Base-by-base conservation (phyloP, 148 eudicot species). In the Chenopodium formosanum region DNA sequence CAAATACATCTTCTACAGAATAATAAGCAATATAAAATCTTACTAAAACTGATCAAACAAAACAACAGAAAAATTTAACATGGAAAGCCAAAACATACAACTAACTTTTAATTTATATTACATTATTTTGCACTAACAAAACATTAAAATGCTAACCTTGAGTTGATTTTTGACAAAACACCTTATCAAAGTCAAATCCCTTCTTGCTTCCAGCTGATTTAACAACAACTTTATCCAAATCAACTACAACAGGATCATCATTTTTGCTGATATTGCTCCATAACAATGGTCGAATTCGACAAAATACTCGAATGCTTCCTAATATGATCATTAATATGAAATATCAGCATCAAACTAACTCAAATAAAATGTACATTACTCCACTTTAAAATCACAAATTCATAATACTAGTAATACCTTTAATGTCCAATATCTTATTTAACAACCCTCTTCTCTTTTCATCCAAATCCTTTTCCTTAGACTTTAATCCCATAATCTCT, bases 291-390 rank as follows among this genome's bases (percentile, higher is more conserved):
- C 90, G 71, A 76, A 92, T 84, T 73, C 93, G 92, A 86, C 91
- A 92, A 78, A 90, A 88, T 29, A 90, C 93, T 85, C 95, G 82
- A 78, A 92, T 87, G 86, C 92, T 85, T 34, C 95, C 95, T 92
- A 81, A 58, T n/a, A 80, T 71, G 58, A 70, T 32, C 34, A 27
- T 10, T 65, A 70, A 70, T 44, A 70, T 65, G 62, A 32, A 19
- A n/a, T 64, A 17, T 14, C 40, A 76, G 63, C 63, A 67, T n/a
- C 34, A 73, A 69, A 17, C 23, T 29, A 66, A 9, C 31, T 9
- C 32, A 25, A 78, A 27, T 13, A 73, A 29, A 20, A 4, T 40
- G 44, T 40, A 40, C 47, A 48, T 20, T 50, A n/a, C 17, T 46
- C 14, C 17, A 29, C 62, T 67, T 19, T 27, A 34, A 53, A n/a